These are phyloP conservation scores for Rosa chinensis DNA, from an alignment of 306 rosid species.

Conservation along the genomic window DNA sequence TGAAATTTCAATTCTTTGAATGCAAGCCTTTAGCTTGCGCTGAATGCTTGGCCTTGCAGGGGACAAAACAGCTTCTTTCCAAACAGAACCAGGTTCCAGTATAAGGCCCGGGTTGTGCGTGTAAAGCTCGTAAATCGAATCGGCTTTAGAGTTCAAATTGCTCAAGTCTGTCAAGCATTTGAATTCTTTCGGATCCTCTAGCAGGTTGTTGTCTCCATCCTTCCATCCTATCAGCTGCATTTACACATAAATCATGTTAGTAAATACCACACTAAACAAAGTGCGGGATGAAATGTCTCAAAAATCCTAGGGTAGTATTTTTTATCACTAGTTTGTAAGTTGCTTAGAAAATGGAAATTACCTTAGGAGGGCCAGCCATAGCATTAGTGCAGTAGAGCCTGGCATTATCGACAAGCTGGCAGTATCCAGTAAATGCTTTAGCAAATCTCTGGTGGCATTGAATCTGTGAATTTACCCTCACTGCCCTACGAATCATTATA, in stretches of 20 bases:
- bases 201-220: slow-evolving; percentile 51
- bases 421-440: slow-evolving; percentile 60
- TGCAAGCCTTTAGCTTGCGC: slow-evolving; percentile 41
- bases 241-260: background rate
- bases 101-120: slow-evolving; percentile 34
- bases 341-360: slow-evolving; percentile 17
- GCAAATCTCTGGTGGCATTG: slow-evolving; percentile 95
- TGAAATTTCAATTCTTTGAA: slow-evolving; percentile 49
- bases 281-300: background rate
- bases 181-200: slow-evolving; percentile 56
- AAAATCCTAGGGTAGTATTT: background rate
- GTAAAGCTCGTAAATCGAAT: slow-evolving; percentile 68
- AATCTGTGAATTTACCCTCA: slow-evolving; percentile 82
- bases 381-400: slow-evolving; percentile 63
- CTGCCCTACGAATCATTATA: slow-evolving; percentile 75
- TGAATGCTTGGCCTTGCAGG: slow-evolving; percentile 54
- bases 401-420: slow-evolving; percentile 80
- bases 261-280: too few relatives aligned
- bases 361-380: slow-evolving; percentile 63
- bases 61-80: slow-evolving; percentile 58
- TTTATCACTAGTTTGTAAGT: background rate
- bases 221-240: slow-evolving; percentile 75
- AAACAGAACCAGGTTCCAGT: slow-evolving; percentile 47
- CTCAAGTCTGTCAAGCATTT: slow-evolving; percentile 42
- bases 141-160: slow-evolving; percentile 63